Evolutionary conservation across 805 yeast genomes (phyloP), one percentile per base, ranked within the genome.

Genomic region (Nakazawaea pomicola): DNA sequence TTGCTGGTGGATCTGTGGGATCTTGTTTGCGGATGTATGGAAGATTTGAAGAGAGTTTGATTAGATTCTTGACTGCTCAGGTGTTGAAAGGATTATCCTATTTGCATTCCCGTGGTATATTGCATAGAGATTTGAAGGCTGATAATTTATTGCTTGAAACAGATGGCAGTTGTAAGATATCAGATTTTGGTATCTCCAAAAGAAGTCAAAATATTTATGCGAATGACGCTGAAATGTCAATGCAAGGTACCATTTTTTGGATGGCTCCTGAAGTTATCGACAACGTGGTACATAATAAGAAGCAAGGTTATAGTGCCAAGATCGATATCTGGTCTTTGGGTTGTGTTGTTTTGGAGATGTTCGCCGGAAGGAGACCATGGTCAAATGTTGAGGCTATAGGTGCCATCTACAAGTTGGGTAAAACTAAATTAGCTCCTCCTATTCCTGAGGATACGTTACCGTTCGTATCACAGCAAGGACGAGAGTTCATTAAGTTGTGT

Each of bases 211-310:
- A 93, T 56, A 86, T 91, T 18, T 91, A 93, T 58, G 80, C 85
- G 23, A 89, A 93, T 58, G 80, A 87, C 52, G 88, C 96, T 4
- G 96, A 88, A 41, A 86, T 90, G 95, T 90, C 97, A 10, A 88
- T 87, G 95, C 96, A 95, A 61, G 99, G 99, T 18, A 90, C 99
- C 0, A 88, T 95, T 1, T 93, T 90, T 60, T 93, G 99, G 99
- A 93, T 93, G 99, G 99, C 99, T 1, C 99, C 99, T 0, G 99
- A 93, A 57, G 96, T 95, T 49, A 89, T 93, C 38, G 91, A 89
- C 57, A 88, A 87, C 44, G 79, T 79, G 16, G 80, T 77, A 3
- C 82, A 78, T 47, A 76, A 78, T 50, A 74, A 74, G 50, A 80
- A 80, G 49, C 93, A 83, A 57, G 99, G 99, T 0, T 93, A 93